Conservation (phyloP, 306 rosid species). For the Astragalus glycyphyllos region DNA sequence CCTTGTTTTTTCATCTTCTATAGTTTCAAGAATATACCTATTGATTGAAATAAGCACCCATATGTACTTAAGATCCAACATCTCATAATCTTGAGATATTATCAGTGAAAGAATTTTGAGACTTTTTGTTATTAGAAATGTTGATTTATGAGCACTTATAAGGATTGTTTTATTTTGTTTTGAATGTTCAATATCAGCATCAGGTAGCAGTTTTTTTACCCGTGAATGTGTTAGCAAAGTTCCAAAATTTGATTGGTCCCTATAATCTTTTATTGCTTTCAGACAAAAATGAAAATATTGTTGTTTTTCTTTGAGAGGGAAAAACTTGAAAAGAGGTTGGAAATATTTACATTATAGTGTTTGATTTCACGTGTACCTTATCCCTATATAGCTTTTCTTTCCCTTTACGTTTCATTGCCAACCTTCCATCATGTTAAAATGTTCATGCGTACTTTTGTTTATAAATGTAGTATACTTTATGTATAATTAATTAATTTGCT, state of each 20-base stretch:
- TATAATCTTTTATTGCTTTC: slow-evolving; percentile 36
- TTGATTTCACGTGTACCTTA: slow-evolving; percentile 44
- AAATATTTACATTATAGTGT: slow-evolving; percentile 29
- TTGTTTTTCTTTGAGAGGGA: slow-evolving; percentile 43
- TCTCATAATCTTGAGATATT: slow-evolving; percentile 45
- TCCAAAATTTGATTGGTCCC: slow-evolving; percentile 49
- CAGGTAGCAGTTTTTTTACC: slow-evolving; percentile 54
- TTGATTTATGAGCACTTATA: slow-evolving; percentile 31
- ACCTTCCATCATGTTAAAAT: slow-evolving; percentile 28
- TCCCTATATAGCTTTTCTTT: slow-evolving; percentile 42
- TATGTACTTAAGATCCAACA: slow-evolving; percentile 60
- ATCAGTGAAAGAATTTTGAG: slow-evolving; percentile 30
- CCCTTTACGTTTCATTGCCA: slow-evolving; percentile 41
- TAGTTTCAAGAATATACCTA: slow-evolving; percentile 52
- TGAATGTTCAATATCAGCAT: slow-evolving; percentile 27
- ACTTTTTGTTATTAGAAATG: slow-evolving; percentile 39
- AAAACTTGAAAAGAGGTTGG: slow-evolving; percentile 19
- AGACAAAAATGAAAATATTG: slow-evolving; percentile 39
- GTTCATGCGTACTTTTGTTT: slow-evolving; percentile 4
- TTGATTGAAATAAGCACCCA: slow-evolving; percentile 64
- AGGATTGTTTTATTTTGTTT: slow-evolving; percentile 27
- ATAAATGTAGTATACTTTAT: not conserved
- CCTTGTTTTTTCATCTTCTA: slow-evolving; percentile 55
- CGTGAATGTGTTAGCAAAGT: slow-evolving; percentile 59
- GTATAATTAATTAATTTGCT: not conserved